phyloP scores from a whole-genome alignment of 768 basidiomycete genomes.

The Amanita subjunquillea region DNA sequence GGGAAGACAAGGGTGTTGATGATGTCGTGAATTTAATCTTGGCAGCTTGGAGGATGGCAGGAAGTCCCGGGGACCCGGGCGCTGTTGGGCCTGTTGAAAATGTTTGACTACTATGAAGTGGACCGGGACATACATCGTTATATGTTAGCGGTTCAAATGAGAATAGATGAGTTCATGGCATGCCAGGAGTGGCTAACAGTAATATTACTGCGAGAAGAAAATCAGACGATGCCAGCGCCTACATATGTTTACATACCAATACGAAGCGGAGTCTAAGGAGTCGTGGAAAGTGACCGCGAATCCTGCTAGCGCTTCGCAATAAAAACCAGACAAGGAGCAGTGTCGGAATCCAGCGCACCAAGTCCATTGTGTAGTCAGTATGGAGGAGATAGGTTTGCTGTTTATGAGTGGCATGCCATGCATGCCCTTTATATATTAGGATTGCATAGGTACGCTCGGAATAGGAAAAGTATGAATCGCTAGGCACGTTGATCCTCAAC shows the following conservation, averaged over 20 bases:
- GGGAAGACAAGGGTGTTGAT: constrained; percentile 66
- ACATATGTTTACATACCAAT: background rate
- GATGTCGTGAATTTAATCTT: constrained; percentile 76
- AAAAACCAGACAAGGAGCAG: constrained; percentile 5
- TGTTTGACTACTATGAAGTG: background rate
- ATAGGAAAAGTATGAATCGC: background rate
- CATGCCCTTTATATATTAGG: background rate
- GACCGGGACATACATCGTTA: background rate
- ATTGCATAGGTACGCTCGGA: background rate
- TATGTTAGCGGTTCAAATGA: background rate
- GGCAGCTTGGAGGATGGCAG: constrained; percentile 81
- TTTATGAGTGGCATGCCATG: background rate
- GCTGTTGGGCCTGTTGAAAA: constrained; percentile 28
- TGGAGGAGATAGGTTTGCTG: background rate
- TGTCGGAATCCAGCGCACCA: constrained; percentile 4
- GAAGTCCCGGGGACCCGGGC: constrained; percentile 55
- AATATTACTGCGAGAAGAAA: no score
- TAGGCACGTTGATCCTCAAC: background rate
- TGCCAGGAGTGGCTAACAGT: no score
- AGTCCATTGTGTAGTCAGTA: background rate
- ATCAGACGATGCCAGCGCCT: no score
- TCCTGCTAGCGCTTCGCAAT: constrained; percentile 1
- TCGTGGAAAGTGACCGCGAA: constrained; percentile 4
- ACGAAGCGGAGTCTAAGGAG: constrained; percentile 10
- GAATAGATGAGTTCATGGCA: no score